Conservation (phyloP, 306 rosid species). For the Rubus idaeus region DNA sequence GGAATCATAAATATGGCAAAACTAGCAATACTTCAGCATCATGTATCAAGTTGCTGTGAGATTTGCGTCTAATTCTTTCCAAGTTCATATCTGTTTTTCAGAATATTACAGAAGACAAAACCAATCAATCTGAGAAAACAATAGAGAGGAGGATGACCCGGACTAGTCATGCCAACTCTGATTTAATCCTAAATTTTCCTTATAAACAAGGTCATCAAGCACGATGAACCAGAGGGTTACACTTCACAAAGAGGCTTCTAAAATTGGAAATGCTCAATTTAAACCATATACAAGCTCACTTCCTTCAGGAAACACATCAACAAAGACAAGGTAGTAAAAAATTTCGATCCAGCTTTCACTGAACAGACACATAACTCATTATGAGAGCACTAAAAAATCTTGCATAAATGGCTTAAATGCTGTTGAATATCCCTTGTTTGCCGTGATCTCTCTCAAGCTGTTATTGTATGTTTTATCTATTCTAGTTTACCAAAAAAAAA, state of each 20-base stretch:
- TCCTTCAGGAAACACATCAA: slow-evolving; percentile 14
- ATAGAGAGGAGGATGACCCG: background rate
- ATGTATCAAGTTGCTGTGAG: no score
- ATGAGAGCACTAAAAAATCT: no score
- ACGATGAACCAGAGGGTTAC: background rate
- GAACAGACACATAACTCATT: no score
- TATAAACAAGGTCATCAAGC: slow-evolving; percentile 4
- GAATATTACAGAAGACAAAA: background rate
- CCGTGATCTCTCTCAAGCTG: no score
- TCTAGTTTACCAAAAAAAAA: no score
- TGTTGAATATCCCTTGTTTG: no score
- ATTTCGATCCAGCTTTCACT: no score
- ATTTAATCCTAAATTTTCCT: background rate
- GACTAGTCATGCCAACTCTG: background rate
- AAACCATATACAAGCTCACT: no score
- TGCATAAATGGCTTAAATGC: no score
- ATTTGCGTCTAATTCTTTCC: background rate
- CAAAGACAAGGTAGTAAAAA: background rate
- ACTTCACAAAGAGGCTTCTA: background rate
- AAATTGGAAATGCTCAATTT: background rate
- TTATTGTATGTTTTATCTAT: no score
- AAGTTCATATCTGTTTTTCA: background rate
- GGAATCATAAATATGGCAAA: background rate
- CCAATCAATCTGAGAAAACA: background rate
- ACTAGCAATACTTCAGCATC: background rate